Base-by-base conservation (phyloP, 1,284 basidiomycete species). In the Irpex lacteus region DNA sequence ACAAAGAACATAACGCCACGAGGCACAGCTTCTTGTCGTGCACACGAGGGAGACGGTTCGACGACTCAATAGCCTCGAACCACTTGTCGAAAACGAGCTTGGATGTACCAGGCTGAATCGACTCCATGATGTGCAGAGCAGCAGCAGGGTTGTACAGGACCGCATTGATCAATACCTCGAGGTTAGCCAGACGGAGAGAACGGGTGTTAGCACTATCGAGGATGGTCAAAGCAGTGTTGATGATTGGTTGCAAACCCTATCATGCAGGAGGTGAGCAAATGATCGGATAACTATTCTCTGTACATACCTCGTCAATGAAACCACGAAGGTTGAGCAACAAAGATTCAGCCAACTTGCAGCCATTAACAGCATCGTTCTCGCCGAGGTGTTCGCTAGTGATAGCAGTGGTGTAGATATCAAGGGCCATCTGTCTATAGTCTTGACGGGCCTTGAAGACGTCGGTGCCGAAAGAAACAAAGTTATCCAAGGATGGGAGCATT, bases 11-110 rank as follows among this genome's bases (percentile, higher is more conserved):
- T 65, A 96, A 77, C 7, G 94, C 87, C 64, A 92, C 75, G 60
- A 95, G 85, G 66, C 86, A 87, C 63, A 97, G 80, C 76, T 93
- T 95, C 84, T 95, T 95, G 76, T 96, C 94, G 74, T 97, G 94
- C 47, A 96, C 93, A n/a, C 94, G 85, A 2, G 91, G 91, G 54
- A 95, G 81, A 59, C 82, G 84, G 36, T 81, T 78, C 21, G 87
- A 81, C 58, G 79, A 77, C 63, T 85, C 86, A 74, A 95, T 90
- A 13, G 86, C 84, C 6, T 76, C 83, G 70, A 94, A 93, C 90
- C 93, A 95, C 66, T 81, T 82, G 70, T 92, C 86, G 72, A 97
- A 95, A 81, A 96, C 93, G 15, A 75, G 70, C 52, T 86, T 85
- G 1, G 89, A 84, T 13, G 80, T 76, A 3, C 87, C 88, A 2